Percentiles rank a stretch among this genome's conserved stretches.
Conservation (phyloP, 345 rosid genomes). For the Cardamine occulta region DNA sequence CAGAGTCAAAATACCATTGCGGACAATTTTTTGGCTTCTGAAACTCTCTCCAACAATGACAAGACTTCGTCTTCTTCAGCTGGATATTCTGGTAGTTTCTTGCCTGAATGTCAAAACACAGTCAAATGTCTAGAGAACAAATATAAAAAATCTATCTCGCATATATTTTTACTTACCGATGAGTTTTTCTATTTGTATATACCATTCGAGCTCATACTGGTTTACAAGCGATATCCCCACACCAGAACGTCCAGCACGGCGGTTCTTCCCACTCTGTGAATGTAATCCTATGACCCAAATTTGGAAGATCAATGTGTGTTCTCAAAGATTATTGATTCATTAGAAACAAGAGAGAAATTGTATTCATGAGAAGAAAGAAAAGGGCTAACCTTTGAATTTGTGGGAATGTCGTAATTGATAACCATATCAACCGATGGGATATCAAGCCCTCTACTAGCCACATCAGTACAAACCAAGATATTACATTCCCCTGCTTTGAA, state of each 20-base stretch:
- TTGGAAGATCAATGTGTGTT: conserved; percentile 12
- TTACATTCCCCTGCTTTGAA: conserved; percentile 95
- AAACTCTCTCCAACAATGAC: conserved; percentile 61
- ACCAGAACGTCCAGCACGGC: conserved; percentile 98
- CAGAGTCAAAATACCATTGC: conserved; percentile 47
- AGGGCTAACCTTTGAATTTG: conserved; percentile 46
- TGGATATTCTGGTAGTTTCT: conserved; percentile 69
- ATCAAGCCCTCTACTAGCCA: conserved; percentile 98
- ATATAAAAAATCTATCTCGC: not conserved
- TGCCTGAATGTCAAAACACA: conserved; percentile 54
- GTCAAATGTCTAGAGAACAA: conserved; percentile 3
- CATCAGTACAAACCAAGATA: conserved; percentile 92
- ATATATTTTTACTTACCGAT: conserved; percentile 55
- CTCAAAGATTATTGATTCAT: conserved; percentile 2
- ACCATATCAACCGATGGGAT: conserved; percentile 94
- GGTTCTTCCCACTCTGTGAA: conserved; percentile 90
- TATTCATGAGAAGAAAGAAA: not conserved
- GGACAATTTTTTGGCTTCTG: conserved; percentile 71
- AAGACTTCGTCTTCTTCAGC: conserved; percentile 81
- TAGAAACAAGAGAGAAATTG: not conserved
- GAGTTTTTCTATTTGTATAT: conserved; percentile 81
- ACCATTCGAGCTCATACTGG: conserved; percentile 95
- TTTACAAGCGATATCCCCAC: conserved; percentile 87
- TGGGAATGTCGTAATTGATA: conserved; percentile 90
- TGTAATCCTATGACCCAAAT: conserved; percentile 66